phyloP scores from a whole-genome alignment of 2,329 filamentous ascomycete genomes.

The Fusarium citri region DNA sequence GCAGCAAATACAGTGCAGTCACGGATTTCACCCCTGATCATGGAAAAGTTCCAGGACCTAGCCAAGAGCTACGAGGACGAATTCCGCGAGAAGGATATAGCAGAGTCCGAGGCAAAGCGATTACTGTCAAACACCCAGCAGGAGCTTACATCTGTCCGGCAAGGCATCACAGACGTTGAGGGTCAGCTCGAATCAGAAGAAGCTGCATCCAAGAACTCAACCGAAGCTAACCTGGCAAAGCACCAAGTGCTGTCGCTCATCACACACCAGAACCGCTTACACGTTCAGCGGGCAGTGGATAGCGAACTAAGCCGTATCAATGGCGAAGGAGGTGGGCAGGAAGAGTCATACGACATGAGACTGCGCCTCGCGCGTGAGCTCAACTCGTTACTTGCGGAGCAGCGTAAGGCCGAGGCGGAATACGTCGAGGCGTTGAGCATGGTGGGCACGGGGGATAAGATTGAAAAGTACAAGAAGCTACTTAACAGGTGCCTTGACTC shows the following conservation, averaged over 20 bases:
- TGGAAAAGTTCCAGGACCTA: conserved; percentile 78
- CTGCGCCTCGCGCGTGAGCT: conserved; percentile 69
- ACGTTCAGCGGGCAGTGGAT: conserved; percentile 65
- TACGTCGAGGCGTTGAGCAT: conserved; percentile 76
- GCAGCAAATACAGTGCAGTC: conserved; percentile 77
- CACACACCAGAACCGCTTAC: conserved; percentile 64
- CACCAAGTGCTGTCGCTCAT: conserved; percentile 63
- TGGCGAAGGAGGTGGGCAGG: conserved; percentile 55
- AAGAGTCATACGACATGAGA: conserved; percentile 66
- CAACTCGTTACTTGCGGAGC: conserved; percentile 66
- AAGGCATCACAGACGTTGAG: conserved; percentile 70
- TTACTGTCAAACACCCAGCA: conserved; percentile 74
- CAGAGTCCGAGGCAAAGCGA: conserved; percentile 74
- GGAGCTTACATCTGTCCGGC: conserved; percentile 71
- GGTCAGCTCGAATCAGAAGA: conserved; percentile 67
- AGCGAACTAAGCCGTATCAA: conserved; percentile 63
- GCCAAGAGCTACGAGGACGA: conserved; percentile 79
- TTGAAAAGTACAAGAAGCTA: conserved; percentile 77
- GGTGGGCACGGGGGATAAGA: conserved; percentile 78
- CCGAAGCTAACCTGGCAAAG: conserved; percentile 63
- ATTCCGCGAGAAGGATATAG: conserved; percentile 77
- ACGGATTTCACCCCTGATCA: conserved; percentile 75
- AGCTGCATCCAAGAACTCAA: conserved; percentile 60
- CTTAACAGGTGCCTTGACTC: conserved; percentile 76
- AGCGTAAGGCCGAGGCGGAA: conserved; percentile 71